Conservation (phyloP, 2,329 filamentous ascomycete species). For the Paramyrothecium roridum region DNA sequence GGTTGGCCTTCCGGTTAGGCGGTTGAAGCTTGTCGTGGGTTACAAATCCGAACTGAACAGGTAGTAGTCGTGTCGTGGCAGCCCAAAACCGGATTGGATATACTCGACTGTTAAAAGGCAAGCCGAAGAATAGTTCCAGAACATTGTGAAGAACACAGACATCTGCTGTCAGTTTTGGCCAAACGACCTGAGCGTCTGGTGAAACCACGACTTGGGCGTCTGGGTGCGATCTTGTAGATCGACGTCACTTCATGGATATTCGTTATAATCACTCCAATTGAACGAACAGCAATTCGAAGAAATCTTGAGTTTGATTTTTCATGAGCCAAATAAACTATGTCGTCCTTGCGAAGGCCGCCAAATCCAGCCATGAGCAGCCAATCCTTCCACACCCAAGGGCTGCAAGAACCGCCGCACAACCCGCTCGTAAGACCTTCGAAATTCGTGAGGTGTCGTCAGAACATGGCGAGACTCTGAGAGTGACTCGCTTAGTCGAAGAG, state of each 20-base stretch:
- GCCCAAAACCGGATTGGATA: too few relatives aligned
- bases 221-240: too few relatives aligned
- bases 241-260: neutral
- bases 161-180: too few relatives aligned
- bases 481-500: constrained; percentile 64
- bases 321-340: constrained; percentile 23
- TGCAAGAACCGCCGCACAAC: constrained; percentile 26
- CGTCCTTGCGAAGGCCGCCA: constrained; percentile 17
- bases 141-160: too few relatives aligned
- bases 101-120: too few relatives aligned
- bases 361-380: constrained; percentile 25
- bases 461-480: constrained; percentile 18
- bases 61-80: too few relatives aligned
- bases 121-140: too few relatives aligned
- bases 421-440: constrained; percentile 28
- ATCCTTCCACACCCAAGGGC: constrained; percentile 26
- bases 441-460: constrained; percentile 27
- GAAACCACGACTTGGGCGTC: too few relatives aligned
- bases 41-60: too few relatives aligned
- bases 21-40: too few relatives aligned
- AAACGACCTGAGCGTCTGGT: too few relatives aligned
- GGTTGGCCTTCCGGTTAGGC: too few relatives aligned
- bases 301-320: constrained; percentile 23
- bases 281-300: constrained; percentile 12
- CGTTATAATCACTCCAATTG: neutral